Percentiles rank a stretch among this genome's conserved stretches.
These are phyloP conservation scores for Epicoccum sorghinum DNA, from an alignment of 2,329 filamentous ascomycete species.

Conservation along the genomic window DNA sequence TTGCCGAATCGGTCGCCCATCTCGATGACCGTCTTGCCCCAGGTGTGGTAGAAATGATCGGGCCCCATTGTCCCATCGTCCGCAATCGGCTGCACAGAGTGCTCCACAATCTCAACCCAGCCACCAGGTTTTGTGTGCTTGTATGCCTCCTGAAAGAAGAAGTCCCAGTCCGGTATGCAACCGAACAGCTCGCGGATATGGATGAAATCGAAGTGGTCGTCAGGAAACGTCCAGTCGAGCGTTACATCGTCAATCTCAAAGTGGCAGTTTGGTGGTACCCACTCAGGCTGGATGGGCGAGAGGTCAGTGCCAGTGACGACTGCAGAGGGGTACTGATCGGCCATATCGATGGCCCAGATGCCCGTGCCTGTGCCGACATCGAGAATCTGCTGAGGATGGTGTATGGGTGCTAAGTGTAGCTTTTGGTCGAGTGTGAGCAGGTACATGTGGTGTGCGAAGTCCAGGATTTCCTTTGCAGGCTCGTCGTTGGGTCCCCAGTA, in stretches of 20 bases:
- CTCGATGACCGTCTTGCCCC: conserved; percentile 43
- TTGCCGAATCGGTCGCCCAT: conserved; percentile 49
- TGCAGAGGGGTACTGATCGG: conserved; percentile 38
- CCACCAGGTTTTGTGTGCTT: conserved; percentile 50
- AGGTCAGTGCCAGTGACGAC: conserved; percentile 54
- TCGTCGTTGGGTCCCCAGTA: conserved; percentile 54
- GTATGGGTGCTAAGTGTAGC: conserved; percentile 42
- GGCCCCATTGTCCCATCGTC: conserved; percentile 50
- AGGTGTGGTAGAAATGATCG: conserved; percentile 46
- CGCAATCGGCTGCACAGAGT: conserved; percentile 47
- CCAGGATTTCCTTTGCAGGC: conserved; percentile 50
- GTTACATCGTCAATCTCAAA: conserved; percentile 57
- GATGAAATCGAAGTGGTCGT: conserved; percentile 51
- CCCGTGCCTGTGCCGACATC: conserved; percentile 47
- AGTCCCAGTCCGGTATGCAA: conserved; percentile 54
- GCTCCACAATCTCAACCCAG: conserved; percentile 53
- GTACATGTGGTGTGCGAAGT: conserved; percentile 52
- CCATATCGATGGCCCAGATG: conserved; percentile 46
- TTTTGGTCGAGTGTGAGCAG: conserved; percentile 43
- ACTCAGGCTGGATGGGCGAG: conserved; percentile 56
- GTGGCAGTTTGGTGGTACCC: conserved; percentile 54
- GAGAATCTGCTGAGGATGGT: conserved; percentile 36
- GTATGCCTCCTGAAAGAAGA: conserved; percentile 48
- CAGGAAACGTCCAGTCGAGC: conserved; percentile 49
- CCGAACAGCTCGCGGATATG: conserved; percentile 56